These are phyloP conservation scores for Saccharomyces hybrid DNA, from an alignment of 1,139 yeast species.

Conservation along the genomic window DNA sequence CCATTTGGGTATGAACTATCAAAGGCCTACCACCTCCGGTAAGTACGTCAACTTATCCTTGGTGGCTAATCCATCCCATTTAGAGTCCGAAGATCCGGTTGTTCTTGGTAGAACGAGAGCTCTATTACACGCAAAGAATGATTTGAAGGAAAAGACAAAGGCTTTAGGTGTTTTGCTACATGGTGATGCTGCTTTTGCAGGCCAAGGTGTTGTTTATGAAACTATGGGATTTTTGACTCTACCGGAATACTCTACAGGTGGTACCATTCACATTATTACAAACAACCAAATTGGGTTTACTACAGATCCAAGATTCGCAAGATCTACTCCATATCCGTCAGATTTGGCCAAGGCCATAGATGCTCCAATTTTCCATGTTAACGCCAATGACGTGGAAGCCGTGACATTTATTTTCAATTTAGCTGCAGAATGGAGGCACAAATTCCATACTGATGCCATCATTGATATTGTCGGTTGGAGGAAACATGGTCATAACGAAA, in stretches of 20 bases:
- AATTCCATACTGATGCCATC: conserved; percentile 91
- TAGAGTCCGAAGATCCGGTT: conserved; percentile 98
- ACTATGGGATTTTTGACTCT: conserved; percentile 90
- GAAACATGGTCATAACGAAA: conserved; percentile 97
- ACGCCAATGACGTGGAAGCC: conserved; percentile 96
- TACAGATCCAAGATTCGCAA: conserved; percentile 93
- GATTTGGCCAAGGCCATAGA: conserved; percentile 94
- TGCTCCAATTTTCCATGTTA: conserved; percentile 98
- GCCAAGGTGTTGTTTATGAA: conserved; percentile 98
- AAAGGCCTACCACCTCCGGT: conserved; percentile 98
- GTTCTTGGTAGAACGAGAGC: conserved; percentile 98
- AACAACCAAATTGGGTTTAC: conserved; percentile 99
- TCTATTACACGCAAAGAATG: conserved; percentile 83
- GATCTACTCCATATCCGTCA: conserved; percentile 97
- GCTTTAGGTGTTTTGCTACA: conserved; percentile 90
- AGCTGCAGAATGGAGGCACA: conserved; percentile 98
- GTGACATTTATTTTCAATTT: conserved; percentile 83
- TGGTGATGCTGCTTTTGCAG: conserved; percentile 99
- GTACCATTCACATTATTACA: conserved; percentile 90
- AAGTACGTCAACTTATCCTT: conserved; percentile 89
- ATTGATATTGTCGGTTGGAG: conserved; percentile 98
- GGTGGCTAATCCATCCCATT: conserved; percentile 97
- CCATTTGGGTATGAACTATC: conserved; percentile 98
- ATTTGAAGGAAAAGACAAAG: conserved; percentile 71
- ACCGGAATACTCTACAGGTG: conserved; percentile 97